Percentiles rank a stretch among this genome's conserved stretches.
Evolutionary conservation across 176 grass and related monocot genomes (phyloP).

Genomic region (Oryza coarctata): DNA sequence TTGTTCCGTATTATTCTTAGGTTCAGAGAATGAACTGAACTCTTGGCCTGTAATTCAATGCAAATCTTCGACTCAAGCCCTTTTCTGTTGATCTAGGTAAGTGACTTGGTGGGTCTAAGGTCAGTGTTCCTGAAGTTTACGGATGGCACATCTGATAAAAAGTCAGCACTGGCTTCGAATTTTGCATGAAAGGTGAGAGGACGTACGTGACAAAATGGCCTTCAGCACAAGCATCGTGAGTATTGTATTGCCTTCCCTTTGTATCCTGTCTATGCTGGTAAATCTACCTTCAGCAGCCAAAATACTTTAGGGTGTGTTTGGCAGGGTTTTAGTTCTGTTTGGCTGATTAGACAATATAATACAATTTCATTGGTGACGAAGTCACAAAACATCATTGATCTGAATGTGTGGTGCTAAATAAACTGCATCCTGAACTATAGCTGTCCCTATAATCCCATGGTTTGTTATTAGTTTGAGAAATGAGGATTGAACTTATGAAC

Average conservation of each 20-base stretch:
- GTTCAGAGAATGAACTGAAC: background rate
- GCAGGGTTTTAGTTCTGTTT: background rate
- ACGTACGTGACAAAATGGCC: background rate
- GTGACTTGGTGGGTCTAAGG: background rate
- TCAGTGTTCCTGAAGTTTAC: background rate
- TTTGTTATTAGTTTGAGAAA: background rate
- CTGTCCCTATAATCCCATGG: background rate
- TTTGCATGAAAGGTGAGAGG: background rate
- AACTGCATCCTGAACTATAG: background rate
- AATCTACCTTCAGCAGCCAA: background rate
- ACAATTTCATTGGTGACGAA: background rate
- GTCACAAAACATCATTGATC: background rate
- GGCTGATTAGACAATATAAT: background rate
- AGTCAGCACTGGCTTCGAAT: background rate
- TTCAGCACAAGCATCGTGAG: background rate
- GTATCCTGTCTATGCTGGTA: constrained; percentile 7
- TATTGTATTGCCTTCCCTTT: constrained; percentile 15
- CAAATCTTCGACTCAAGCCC: background rate
- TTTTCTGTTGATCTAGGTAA: background rate
- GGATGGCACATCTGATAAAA: background rate
- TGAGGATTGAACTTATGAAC: background rate
- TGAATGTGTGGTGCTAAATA: background rate
- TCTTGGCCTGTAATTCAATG: background rate
- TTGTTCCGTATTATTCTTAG: background rate
- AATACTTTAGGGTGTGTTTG: background rate